A percentile compares a stretch with the other conserved stretches of the same genome.
Conservation (phyloP, 305 asterid species). For the Fraxinus baroniana region DNA sequence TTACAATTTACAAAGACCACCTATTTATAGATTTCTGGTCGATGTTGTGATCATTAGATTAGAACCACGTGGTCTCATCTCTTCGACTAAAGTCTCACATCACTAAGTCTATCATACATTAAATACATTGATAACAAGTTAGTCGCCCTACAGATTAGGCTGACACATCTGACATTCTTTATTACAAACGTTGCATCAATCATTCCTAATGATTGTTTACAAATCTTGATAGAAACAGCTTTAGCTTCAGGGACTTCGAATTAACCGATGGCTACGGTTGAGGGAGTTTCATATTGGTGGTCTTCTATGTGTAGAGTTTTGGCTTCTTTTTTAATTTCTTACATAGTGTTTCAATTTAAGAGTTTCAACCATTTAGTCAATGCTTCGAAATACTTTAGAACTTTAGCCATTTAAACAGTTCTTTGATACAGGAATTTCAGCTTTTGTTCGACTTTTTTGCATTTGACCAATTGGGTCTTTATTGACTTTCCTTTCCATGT, state of each 20-base stretch:
- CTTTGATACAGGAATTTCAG: background rate
- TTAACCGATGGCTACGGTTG: background rate
- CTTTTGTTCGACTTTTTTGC: background rate
- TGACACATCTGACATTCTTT: background rate
- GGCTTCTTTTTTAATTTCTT: background rate
- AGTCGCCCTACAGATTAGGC: background rate
- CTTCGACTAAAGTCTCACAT: background rate
- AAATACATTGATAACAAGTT: background rate
- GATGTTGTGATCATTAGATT: background rate
- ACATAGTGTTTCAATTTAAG: no score
- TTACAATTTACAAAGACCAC: background rate
- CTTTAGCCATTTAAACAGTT: background rate
- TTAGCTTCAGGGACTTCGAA: background rate
- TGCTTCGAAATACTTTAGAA: background rate
- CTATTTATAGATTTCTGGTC: background rate
- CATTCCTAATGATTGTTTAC: background rate
- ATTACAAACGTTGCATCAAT: background rate
- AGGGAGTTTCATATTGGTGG: background rate
- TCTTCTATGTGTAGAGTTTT: background rate
- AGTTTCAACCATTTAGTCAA: background rate
- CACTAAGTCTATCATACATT: background rate
- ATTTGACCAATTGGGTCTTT: background rate
- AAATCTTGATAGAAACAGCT: background rate
- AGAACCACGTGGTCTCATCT: background rate
- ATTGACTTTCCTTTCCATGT: background rate